phyloP scores from a whole-genome alignment of 495 filamentous ascomycete genomes.

The Amniculicola lignicola region DNA sequence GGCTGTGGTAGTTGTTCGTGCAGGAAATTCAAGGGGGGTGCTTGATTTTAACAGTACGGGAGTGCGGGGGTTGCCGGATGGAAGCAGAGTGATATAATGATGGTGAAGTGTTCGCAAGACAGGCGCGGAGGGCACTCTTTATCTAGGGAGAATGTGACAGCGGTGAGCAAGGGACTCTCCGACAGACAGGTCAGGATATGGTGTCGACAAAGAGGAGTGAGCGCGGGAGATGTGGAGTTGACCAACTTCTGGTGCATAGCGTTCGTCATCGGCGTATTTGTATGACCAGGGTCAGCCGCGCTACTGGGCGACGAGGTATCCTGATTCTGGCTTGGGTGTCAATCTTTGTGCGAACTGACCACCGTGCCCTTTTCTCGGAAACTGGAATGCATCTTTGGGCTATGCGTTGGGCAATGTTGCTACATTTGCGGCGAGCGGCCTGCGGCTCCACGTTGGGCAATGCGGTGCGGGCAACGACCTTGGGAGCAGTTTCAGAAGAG shows the following conservation, averaged over 20 bases:
- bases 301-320: not conserved
- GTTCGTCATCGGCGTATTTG: constrained; percentile 21
- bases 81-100: not conserved
- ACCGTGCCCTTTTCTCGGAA: not conserved
- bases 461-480: too few relatives aligned
- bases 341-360: not conserved
- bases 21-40: not conserved
- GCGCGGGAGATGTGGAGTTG: constrained; percentile 3
- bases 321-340: not conserved
- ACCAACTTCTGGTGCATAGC: constrained; percentile 10
- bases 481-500: too few relatives aligned
- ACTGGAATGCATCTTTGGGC: constrained; percentile 6
- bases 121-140: too few relatives aligned
- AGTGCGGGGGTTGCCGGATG: not conserved
- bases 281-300: not conserved
- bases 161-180: too few relatives aligned
- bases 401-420: constrained; percentile 1
- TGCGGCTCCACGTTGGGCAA: too few relatives aligned
- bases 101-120: not conserved
- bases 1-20: not conserved
- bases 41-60: constrained; percentile 5
- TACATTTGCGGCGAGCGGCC: too few relatives aligned
- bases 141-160: too few relatives aligned
- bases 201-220: not conserved
- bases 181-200: constrained; percentile 3